These are phyloP conservation scores for Cercophora sp. DNA, from an alignment of 495 filamentous ascomycete genomes.

Conservation along the genomic window DNA sequence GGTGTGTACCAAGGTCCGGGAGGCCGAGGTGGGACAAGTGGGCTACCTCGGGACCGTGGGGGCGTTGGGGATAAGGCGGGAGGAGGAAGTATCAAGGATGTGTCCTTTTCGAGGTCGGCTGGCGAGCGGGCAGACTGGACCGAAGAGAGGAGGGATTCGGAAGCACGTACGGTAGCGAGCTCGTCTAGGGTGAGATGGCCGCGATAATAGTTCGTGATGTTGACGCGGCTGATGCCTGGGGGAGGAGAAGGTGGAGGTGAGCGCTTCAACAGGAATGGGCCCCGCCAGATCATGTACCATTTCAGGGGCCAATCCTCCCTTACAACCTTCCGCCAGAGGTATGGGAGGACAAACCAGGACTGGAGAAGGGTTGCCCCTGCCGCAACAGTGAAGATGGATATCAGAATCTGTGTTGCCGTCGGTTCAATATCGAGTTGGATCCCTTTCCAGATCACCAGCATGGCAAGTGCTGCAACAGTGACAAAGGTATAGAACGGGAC, in stretches of 20 bases:
- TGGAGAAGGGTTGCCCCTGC: neutral
- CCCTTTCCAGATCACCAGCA: conserved; percentile 1
- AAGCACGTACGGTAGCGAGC: neutral
- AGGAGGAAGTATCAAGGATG: neutral
- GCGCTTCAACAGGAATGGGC: neutral
- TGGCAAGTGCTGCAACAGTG: neutral
- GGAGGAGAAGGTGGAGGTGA: neutral
- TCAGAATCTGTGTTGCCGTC: neutral
- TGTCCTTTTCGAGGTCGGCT: neutral
- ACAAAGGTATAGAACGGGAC: neutral
- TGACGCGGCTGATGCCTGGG: neutral
- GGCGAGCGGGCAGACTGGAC: neutral
- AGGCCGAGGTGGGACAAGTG: neutral
- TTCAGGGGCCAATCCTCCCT: neutral
- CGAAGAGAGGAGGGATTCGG: neutral
- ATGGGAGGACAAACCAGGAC: neutral
- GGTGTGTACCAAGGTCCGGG: neutral
- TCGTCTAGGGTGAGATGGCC: neutral
- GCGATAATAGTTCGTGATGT: neutral
- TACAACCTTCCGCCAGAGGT: neutral
- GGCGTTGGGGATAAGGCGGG: neutral
- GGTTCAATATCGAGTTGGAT: neutral
- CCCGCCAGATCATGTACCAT: neutral
- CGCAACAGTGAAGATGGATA: neutral
- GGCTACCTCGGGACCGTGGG: neutral